These are phyloP conservation scores for Ogataea methylovora DNA, from an alignment of 805 yeast genomes.

Conservation along the genomic window DNA sequence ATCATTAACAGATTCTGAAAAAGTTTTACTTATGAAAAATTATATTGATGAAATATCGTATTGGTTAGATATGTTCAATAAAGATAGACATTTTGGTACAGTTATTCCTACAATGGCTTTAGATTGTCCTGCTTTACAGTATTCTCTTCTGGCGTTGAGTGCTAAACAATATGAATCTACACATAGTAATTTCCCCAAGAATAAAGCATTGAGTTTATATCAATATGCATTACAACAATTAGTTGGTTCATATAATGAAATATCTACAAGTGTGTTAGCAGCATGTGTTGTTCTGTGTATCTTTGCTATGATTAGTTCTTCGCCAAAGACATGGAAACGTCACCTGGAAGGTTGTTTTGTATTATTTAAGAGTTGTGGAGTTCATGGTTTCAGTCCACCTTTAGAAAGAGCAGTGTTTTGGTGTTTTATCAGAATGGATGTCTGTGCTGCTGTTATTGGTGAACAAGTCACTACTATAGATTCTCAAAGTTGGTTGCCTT, in stretches of 20 bases:
- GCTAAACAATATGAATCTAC: constrained; percentile 8
- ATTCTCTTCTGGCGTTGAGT: constrained; percentile 5
- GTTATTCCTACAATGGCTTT: constrained; percentile 12
- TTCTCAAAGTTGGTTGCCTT: constrained; percentile 29
- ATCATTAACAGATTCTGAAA: constrained; percentile 11
- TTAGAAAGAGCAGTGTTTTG: constrained; percentile 32
- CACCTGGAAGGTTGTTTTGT: constrained; percentile 36
- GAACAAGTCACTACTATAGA: constrained; percentile 30
- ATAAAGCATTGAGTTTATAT: constrained; percentile 5
- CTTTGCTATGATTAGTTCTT: constrained; percentile 33
- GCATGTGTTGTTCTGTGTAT: constrained; percentile 24
- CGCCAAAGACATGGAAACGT: constrained; percentile 32
- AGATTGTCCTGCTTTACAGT: constrained; percentile 6
- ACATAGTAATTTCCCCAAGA: constrained; percentile 4
- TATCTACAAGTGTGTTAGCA: constrained; percentile 11
- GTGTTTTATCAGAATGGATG: constrained; percentile 38
- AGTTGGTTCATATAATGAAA: constrained; percentile 8
- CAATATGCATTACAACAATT: constrained; percentile 13
- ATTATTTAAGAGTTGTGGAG: constrained; percentile 26
- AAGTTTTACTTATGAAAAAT: constrained; percentile 9
- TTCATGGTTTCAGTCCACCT: constrained; percentile 29
- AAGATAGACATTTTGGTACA: constrained; percentile 13
- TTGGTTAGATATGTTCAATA: constrained; percentile 21
- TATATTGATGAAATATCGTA: constrained; percentile 13
- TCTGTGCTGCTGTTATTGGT: constrained; percentile 30